Evolutionary conservation across 1,139 yeast genomes (phyloP).

Genomic region (Nakaseomyces glabratus): DNA sequence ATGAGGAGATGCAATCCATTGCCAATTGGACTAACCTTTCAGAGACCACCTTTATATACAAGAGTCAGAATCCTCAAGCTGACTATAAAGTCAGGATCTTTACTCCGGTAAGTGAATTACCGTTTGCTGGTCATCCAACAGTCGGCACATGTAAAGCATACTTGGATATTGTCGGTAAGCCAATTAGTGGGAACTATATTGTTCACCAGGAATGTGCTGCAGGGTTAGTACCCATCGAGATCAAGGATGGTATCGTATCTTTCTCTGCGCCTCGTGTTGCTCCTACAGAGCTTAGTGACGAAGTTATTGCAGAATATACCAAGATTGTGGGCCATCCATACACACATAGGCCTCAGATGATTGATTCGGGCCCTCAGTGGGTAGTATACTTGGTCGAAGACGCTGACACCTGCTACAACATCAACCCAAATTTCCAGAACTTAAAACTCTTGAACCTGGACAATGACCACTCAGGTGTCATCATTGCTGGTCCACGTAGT

Average conservation of each 20-base stretch:
- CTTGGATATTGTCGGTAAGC: slow-evolving; percentile 30
- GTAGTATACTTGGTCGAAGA: slow-evolving; percentile 30
- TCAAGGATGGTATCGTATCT: slow-evolving; percentile 19
- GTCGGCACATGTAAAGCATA: slow-evolving; percentile 43
- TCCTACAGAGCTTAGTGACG: slow-evolving; percentile 19
- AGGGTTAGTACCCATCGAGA: slow-evolving; percentile 36
- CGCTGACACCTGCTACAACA: slow-evolving; percentile 30
- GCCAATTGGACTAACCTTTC: slow-evolving; percentile 51
- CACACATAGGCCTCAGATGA: slow-evolving; percentile 23
- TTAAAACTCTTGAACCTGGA: slow-evolving; percentile 19
- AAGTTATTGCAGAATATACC: slow-evolving; percentile 18
- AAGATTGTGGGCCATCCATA: slow-evolving; percentile 21
- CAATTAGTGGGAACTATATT: slow-evolving; percentile 20
- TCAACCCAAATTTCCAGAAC: slow-evolving; percentile 30
- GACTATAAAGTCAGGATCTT: slow-evolving; percentile 44
- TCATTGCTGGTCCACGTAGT: slow-evolving; percentile 32
- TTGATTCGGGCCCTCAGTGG: slow-evolving; percentile 39
- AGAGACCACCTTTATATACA: slow-evolving; percentile 44
- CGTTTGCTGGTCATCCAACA: slow-evolving; percentile 58
- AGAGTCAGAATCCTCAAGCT: slow-evolving; percentile 33
- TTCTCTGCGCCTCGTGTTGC: slow-evolving; percentile 21
- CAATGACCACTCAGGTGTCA: slow-evolving; percentile 32
- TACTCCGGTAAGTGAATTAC: slow-evolving; percentile 39
- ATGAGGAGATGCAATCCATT: slow-evolving; percentile 37
- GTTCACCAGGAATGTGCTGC: slow-evolving; percentile 39